phyloP scores from a whole-genome alignment of 2,329 filamentous ascomycete species.

The Chaetomiaceae sp. region DNA sequence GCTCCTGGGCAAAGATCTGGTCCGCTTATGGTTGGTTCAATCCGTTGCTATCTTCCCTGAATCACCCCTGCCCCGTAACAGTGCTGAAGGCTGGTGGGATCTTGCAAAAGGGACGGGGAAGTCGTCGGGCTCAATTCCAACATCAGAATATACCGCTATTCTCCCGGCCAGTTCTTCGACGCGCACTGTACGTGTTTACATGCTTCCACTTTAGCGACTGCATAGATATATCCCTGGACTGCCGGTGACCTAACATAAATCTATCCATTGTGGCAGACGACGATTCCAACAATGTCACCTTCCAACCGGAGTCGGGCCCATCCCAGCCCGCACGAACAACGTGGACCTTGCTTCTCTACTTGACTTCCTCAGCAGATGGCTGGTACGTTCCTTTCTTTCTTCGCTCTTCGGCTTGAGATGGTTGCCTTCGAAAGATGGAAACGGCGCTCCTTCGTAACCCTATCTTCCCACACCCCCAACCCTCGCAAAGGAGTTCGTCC shows the following conservation, averaged over 20 bases:
- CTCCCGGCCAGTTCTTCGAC: constrained; percentile 82
- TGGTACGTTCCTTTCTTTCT: constrained; percentile 38
- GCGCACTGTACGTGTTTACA: constrained; percentile 68
- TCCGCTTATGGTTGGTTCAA: constrained; percentile 41
- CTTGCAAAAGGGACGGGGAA: constrained; percentile 66
- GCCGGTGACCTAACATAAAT: not conserved
- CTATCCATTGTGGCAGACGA: constrained; percentile 55
- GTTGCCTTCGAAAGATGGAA: no score
- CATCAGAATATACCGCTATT: constrained; percentile 84
- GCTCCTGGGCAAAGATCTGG: constrained; percentile 36
- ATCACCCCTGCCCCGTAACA: not conserved
- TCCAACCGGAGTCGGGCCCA: constrained; percentile 39
- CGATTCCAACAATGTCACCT: constrained; percentile 67
- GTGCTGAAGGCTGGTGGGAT: not conserved
- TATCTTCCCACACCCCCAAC: no score
- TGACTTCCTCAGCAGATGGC: constrained; percentile 67
- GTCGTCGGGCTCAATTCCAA: constrained; percentile 82
- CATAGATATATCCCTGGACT: not conserved
- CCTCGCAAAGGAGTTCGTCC: no score
- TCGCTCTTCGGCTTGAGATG: no score
- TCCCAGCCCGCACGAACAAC: constrained; percentile 63
- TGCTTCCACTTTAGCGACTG: not conserved
- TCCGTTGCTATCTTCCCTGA: not conserved
- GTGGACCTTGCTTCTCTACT: constrained; percentile 85
- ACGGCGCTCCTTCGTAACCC: no score